Evolutionary conservation across 2,329 filamentous ascomycete species (phyloP).

Genomic region (Mycosphaerelloides madeirae): DNA sequence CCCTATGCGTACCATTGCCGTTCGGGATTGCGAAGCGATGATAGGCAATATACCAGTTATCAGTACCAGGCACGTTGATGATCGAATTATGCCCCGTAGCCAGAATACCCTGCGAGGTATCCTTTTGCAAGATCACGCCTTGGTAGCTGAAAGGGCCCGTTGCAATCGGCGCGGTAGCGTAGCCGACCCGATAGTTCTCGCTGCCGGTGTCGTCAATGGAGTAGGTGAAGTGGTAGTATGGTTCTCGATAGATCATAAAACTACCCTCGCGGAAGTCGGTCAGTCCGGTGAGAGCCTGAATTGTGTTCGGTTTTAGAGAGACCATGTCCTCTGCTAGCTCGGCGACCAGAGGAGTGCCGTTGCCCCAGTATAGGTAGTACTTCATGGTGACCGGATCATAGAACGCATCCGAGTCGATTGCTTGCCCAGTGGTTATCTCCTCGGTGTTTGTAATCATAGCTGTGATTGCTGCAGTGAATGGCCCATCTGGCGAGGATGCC

Average conservation of each 20-base stretch:
- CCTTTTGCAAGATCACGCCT: conserved; percentile 43
- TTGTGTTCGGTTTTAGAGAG: conserved; percentile 39
- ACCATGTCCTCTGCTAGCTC: conserved; percentile 46
- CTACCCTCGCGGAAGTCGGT: conserved; percentile 41
- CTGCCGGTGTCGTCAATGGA: conserved; percentile 47
- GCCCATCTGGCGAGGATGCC: conserved; percentile 22
- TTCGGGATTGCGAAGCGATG: conserved; percentile 46
- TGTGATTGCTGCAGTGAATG: conserved; percentile 23
- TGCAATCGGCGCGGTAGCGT: conserved; percentile 39
- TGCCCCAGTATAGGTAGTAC: conserved; percentile 33
- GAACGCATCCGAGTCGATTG: conserved; percentile 28
- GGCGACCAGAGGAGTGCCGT: conserved; percentile 40
- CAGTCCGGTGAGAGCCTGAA: conserved; percentile 35
- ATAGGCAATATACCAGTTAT: conserved; percentile 50
- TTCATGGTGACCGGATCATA: conserved; percentile 22
- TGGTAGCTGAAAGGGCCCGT: conserved; percentile 45
- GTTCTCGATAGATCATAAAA: conserved; percentile 44
- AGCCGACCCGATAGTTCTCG: conserved; percentile 46
- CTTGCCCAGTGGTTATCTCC: conserved; percentile 22
- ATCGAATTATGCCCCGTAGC: conserved; percentile 46
- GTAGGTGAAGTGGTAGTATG: conserved; percentile 47
- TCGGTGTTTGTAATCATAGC: conserved; percentile 29
- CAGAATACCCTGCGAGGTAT: conserved; percentile 40
- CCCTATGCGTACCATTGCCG: conserved; percentile 43
- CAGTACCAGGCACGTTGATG: conserved; percentile 44